These are phyloP conservation scores for Pestalotiopsis sp. DNA, from an alignment of 2,329 filamentous ascomycete genomes.

Conservation along the genomic window DNA sequence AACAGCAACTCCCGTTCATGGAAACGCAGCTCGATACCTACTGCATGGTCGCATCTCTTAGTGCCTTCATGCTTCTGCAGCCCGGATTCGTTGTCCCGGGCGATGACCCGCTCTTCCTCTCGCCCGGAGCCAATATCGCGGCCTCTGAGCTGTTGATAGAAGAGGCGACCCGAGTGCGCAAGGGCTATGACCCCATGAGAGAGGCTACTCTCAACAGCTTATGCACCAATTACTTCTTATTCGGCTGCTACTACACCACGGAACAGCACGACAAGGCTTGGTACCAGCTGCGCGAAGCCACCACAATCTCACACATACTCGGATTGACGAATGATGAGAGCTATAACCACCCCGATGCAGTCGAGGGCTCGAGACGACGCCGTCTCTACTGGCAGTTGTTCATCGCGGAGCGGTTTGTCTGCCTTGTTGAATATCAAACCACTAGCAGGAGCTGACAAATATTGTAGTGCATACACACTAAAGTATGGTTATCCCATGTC, in stretches of 20 bases:
- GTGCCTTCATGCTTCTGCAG: slow-evolving; percentile 70
- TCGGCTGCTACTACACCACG: slow-evolving; percentile 70
- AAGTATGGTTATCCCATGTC: slow-evolving; percentile 71
- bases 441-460: neutral
- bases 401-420: slow-evolving; percentile 66
- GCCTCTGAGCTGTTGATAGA: slow-evolving; percentile 69
- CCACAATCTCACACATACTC: slow-evolving; percentile 66
- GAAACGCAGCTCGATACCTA: slow-evolving; percentile 66
- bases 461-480: slow-evolving; percentile 67
- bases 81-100: slow-evolving; percentile 65
- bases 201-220: slow-evolving; percentile 59
- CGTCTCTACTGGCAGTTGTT: slow-evolving; percentile 76
- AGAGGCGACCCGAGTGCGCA: slow-evolving; percentile 67
- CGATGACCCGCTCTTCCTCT: slow-evolving; percentile 58
- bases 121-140: slow-evolving; percentile 62
- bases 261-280: slow-evolving; percentile 77
- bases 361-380: slow-evolving; percentile 65
- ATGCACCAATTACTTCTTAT: slow-evolving; percentile 79
- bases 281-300: slow-evolving; percentile 78
- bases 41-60: slow-evolving; percentile 66
- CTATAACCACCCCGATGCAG: slow-evolving; percentile 60
- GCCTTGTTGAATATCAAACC: neutral
- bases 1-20: slow-evolving; percentile 61
- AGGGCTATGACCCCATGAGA: slow-evolving; percentile 63
- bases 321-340: slow-evolving; percentile 65